Base-by-base conservation (phyloP, 768 basidiomycete genomes). In the Tylopilus vinaceipallidus region DNA sequence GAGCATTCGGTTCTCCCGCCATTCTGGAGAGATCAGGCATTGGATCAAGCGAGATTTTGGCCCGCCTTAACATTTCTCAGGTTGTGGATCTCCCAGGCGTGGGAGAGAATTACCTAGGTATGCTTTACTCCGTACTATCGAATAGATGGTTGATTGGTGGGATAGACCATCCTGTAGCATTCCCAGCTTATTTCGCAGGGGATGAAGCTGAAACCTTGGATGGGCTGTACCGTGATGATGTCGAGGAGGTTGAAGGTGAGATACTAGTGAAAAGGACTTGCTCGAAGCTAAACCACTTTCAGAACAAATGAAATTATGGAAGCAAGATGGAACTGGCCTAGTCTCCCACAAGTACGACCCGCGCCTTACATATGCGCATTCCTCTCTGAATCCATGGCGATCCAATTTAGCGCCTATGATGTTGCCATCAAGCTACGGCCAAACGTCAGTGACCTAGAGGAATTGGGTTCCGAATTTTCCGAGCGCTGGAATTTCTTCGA, bases 31-130 rank as follows among this genome's bases (percentile, higher is more conserved):
- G 80, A 36, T 85, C 83, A 3, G 86, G 90, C 11, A 84, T 91
- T 35, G 88, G 88, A 8, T 75, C 77, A 3, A 58, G 64, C 17
- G 59, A 66, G 2, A 55, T 84, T 34, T 68, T 90, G 34, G 58
- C 75, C 34, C 68, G 66, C 29, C 67, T 77, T 45, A 73, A 71
- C 11, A 76, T 91, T 27, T 56, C 67, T 7, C 70, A 73, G 50
- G 42, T 80, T 23, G 73, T 86, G 13, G 80, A 88, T 46, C 76
- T 91, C 13, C 86, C 87, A 1, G 84, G 84, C 16, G 88, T 91
- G 2, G 88, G 88, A 17, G 83, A 86, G 57, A 79, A 88, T 55
- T 81, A 78, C 48, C 72, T 75, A 65, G 80, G 81, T 77, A 43
- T 35, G 60, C 46, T n/a, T 22, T 33, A 37, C 10, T 16, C 4